Evolutionary conservation across 495 filamentous ascomycete genomes (phyloP).

Genomic region (Aspergillus nanangensis): DNA sequence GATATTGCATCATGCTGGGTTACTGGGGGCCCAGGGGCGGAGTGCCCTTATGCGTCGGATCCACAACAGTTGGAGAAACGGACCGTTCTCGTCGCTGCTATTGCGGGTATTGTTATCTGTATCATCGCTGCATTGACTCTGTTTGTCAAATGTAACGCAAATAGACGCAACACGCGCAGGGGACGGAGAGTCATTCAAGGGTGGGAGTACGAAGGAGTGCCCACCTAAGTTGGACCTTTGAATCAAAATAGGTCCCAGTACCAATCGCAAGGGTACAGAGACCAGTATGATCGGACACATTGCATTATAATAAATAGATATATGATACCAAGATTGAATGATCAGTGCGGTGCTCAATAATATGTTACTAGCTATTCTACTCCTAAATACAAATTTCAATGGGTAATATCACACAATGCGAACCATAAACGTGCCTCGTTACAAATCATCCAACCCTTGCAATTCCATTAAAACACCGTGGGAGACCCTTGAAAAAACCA

Average conservation of each 20-base stretch:
- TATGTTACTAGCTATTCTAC: too few relatives aligned
- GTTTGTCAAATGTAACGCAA: constrained; percentile 61
- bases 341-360: too few relatives aligned
- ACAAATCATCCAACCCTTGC: not conserved
- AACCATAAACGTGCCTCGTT: not conserved
- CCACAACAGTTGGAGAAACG: constrained; percentile 32
- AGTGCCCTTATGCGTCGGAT: constrained; percentile 49
- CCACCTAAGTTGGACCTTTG: constrained; percentile 28
- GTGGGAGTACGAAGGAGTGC: constrained; percentile 66
- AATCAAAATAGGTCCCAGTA: not conserved
- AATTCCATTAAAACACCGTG: not conserved
- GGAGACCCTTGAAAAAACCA: too few relatives aligned
- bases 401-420: not conserved
- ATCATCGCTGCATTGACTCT: constrained; percentile 55
- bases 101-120: constrained; percentile 56
- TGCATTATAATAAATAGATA: too few relatives aligned
- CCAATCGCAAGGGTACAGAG: too few relatives aligned
- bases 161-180: constrained; percentile 47
- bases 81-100: constrained; percentile 53
- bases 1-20: constrained; percentile 57
- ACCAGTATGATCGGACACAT: too few relatives aligned
- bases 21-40: constrained; percentile 39
- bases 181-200: constrained; percentile 49
- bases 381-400: not conserved
- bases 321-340: too few relatives aligned